These are phyloP conservation scores for Thuja plicata DNA, from an alignment of 83 land plant species.

Conservation along the genomic window DNA sequence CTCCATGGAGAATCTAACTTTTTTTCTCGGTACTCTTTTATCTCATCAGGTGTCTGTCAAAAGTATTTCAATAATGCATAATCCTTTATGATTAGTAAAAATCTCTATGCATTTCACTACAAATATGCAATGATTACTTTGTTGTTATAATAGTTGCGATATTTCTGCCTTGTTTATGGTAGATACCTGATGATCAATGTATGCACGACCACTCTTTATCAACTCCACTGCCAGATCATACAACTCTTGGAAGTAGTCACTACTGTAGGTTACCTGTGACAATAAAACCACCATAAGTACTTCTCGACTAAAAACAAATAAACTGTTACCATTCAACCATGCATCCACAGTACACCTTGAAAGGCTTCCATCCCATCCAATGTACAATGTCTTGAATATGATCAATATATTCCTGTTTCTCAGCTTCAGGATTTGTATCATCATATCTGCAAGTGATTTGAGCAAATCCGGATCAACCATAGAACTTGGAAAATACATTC, in stretches of 20 bases:
- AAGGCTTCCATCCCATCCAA: conserved; percentile 99
- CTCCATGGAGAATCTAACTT: conserved; percentile 99
- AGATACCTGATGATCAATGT: conserved; percentile 97
- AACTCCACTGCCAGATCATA: conserved; percentile 93
- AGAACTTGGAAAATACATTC: neutral
- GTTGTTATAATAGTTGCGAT: neutral
- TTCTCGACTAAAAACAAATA: neutral
- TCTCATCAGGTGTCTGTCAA: conserved; percentile 85
- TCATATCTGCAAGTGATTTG: conserved; percentile 62
- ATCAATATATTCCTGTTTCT: conserved; percentile 96
- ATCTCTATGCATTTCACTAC: neutral
- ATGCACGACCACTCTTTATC: conserved; percentile 83
- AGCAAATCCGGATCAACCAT: neutral
- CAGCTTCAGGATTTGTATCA: conserved; percentile 99
- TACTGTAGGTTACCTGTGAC: conserved; percentile 89
- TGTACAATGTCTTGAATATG: conserved; percentile 91
- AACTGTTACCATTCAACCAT: neutral
- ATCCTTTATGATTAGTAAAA: neutral
- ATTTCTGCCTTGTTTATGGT: neutral
- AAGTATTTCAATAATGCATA: neutral
- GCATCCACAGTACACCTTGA: conserved; percentile 53
- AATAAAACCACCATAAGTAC: neutral
- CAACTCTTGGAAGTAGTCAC: conserved; percentile 91
- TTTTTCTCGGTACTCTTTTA: conserved; percentile 85
- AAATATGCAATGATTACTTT: neutral